Base-by-base conservation (phyloP, 2,329 filamentous ascomycete species). In the Colletotrichum melonis region DNA sequence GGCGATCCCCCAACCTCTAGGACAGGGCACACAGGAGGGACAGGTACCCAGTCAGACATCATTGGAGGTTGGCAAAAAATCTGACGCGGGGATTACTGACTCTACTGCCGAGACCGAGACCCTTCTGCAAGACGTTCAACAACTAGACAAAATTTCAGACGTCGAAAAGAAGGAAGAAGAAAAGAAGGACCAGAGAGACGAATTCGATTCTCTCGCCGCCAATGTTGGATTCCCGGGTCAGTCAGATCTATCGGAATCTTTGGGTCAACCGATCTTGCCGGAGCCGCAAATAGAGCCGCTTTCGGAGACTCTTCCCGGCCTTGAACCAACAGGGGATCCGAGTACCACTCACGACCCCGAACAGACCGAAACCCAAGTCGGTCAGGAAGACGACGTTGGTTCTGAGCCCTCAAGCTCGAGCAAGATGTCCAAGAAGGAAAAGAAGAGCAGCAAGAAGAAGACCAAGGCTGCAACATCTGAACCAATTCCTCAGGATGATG, bases 131-230 rank as follows among this genome's bases (percentile, higher is more conserved):
- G 76, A 81, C 68, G 78, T 80, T 63, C 77, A 74, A 76, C 75
- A 74, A 76, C 75, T 75, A 60, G 76, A 78, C 58, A 78, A 79
- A 75, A 52, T 73, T 46, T 72, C 73, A 63, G 62, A 76, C 59
- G 74, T 75, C 71, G 78, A 80, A 26, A 63, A 54, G 71, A 80
- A 82, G 22, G 55, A 26, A 76, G 80, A 82, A 76, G 76, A 71
- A 42, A 80, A 82, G 75, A 80, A 81, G 75, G 71, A 77, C 56
- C 76, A 75, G 72, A 77, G 79, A 73, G 72, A 74, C 46, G 54
- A 62, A 22, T 30, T n/a, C 26, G 26, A 28, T n/a, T 42, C 46
- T 38, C 55, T 56, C 57, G 67, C 67, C 56, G 60, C 60, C 32
- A 49, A 73, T 73, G 70, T 67, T 70, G 67, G 26, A 66, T 26